A percentile compares a stretch with the other conserved stretches of the same genome.
phyloP scores from a whole-genome alignment of 2,329 filamentous ascomycete genomes.

The Hysterium pulicare region DNA sequence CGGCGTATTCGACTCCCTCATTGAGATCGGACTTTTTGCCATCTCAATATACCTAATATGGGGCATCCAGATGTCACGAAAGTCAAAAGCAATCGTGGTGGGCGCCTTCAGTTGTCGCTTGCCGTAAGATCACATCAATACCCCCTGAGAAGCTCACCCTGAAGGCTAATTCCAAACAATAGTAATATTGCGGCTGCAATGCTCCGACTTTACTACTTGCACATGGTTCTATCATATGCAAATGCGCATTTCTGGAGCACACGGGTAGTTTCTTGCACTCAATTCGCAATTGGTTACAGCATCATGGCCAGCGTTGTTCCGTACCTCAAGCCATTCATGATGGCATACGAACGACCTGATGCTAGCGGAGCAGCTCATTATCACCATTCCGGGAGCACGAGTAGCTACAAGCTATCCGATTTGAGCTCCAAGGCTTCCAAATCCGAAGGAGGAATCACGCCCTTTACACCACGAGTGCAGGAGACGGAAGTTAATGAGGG shows the following conservation, averaged over 20 bases:
- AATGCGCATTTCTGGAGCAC: too few species aligned
- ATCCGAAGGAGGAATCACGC: too few species aligned
- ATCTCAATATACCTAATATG: slow-evolving; percentile 11
- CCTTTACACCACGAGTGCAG: too few species aligned
- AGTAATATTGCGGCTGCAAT: too few species aligned
- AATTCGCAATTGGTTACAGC: slow-evolving; percentile 6
- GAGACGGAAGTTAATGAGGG: not conserved
- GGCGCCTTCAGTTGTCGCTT: slow-evolving; percentile 12
- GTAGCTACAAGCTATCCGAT: slow-evolving; percentile 1
- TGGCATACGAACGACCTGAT: slow-evolving; percentile 7
- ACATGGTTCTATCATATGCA: too few species aligned
- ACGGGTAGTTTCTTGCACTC: too few species aligned
- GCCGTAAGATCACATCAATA: slow-evolving; percentile 3
- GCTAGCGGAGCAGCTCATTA: not conserved
- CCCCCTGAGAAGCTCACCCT: too few species aligned
- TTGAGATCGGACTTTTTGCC: slow-evolving; percentile 12
- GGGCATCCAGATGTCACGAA: slow-evolving; percentile 7
- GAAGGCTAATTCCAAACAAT: too few species aligned
- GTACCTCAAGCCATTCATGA: slow-evolving; percentile 10
- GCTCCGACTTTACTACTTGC: too few species aligned
- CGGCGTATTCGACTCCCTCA: slow-evolving; percentile 7
- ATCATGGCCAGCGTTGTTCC: slow-evolving; percentile 7
- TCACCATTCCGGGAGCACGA: not conserved
- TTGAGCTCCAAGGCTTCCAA: too few species aligned
- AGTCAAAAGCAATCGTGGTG: slow-evolving; percentile 11